A percentile compares a stretch with the other conserved stretches of the same genome.
These are phyloP conservation scores for Cryphonectria parasitica DNA, from an alignment of 2,329 filamentous ascomycete genomes.

Conservation along the genomic window DNA sequence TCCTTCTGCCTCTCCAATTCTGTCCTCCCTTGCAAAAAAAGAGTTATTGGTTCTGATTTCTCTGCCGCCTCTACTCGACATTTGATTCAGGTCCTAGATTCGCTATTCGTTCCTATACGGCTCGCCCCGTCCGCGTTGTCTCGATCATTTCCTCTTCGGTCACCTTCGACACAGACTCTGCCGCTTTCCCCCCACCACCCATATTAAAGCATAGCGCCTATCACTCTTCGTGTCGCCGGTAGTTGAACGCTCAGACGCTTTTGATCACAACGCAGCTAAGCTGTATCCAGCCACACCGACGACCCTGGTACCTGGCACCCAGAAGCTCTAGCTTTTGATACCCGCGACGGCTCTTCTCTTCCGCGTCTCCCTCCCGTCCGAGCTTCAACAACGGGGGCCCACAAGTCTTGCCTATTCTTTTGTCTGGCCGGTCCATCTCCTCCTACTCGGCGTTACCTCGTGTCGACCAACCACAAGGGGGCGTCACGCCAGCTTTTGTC, in stretches of 20 bases:
- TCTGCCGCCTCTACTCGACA: background rate
- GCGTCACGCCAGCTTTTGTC: background rate
- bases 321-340: background rate
- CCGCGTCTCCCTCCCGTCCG: background rate
- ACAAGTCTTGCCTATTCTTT: background rate
- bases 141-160: background rate
- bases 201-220: no score
- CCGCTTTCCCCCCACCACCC: background rate
- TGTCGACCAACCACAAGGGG: background rate
- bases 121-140: background rate
- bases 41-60: background rate
- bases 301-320: background rate
- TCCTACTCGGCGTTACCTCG: background rate
- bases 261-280: background rate
- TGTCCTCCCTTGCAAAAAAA: background rate
- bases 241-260: background rate
- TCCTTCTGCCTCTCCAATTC: background rate
- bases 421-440: background rate
- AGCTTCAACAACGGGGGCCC: background rate
- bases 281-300: conserved; percentile 6
- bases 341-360: background rate
- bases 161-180: background rate
- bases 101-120: conserved; percentile 5
- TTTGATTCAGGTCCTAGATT: background rate
- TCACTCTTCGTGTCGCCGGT: background rate